A percentile compares a stretch with the other conserved stretches of the same genome.
Evolutionary conservation across 305 asterid species (phyloP).

Genomic region (Stenogyne calaminthoides): DNA sequence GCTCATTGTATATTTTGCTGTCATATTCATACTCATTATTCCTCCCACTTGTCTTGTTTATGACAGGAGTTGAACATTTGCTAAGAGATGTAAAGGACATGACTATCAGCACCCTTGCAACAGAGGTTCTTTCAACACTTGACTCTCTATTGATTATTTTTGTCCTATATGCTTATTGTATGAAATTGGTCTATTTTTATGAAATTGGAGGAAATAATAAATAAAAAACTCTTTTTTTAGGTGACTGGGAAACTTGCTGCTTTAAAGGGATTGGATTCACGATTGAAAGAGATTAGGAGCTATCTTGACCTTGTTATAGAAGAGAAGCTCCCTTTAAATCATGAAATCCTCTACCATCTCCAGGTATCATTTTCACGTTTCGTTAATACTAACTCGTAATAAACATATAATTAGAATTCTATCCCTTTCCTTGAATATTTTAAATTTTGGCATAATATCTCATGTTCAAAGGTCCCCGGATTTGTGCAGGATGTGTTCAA

Average conservation of each 20-base stretch:
- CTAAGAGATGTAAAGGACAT: constrained; percentile 96
- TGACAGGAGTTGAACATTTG: constrained; percentile 94
- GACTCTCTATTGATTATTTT: background rate
- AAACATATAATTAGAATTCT: background rate
- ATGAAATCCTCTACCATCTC: constrained; percentile 91
- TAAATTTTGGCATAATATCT: constrained; percentile 3
- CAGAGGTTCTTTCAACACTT: constrained; percentile 62
- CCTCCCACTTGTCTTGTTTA: constrained; percentile 16
- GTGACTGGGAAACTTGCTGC: constrained; percentile 95
- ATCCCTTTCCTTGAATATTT: background rate
- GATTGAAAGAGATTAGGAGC: constrained; percentile 76
- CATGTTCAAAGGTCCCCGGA: constrained; percentile 23
- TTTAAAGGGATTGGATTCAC: constrained; percentile 93
- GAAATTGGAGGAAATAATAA: constrained; percentile 1
- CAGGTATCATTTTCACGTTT: constrained; percentile 55
- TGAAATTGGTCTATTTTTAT: background rate
- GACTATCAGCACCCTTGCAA: constrained; percentile 94
- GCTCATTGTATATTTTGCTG: background rate
- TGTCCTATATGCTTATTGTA: background rate
- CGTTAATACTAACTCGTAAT: background rate
- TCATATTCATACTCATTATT: constrained; percentile 15
- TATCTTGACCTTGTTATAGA: constrained; percentile 87
- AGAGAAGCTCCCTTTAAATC: constrained; percentile 90
- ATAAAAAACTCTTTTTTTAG: constrained; percentile 39
- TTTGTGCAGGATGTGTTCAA: constrained; percentile 84